Evolutionary conservation across 2,329 filamentous ascomycete species (phyloP).

Genomic region (Phialophora tarda): DNA sequence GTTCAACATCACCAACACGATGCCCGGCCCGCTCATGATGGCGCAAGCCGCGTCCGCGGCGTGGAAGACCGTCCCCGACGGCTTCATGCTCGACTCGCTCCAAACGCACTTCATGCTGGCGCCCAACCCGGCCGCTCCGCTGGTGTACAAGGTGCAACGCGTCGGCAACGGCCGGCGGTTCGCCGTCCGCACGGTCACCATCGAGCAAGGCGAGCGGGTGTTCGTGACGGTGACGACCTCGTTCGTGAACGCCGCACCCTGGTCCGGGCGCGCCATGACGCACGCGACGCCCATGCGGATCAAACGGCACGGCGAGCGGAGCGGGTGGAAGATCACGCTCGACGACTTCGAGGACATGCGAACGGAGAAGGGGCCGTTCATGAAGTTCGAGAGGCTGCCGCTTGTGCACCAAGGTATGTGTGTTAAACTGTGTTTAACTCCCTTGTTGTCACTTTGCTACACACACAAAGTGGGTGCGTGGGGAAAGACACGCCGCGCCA

Average conservation of each 20-base stretch:
- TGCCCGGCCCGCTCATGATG: constrained; percentile 38
- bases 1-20: constrained; percentile 33
- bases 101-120: constrained; percentile 37
- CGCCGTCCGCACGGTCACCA: constrained; percentile 30
- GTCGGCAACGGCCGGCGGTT: constrained; percentile 36
- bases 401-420: constrained; percentile 30
- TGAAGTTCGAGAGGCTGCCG: constrained; percentile 38
- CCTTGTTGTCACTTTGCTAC: no score
- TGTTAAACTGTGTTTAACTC: no score
- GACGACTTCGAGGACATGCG: constrained; percentile 35
- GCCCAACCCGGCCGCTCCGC: constrained; percentile 26
- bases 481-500: no score
- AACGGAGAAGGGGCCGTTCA: constrained; percentile 33
- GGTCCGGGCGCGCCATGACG: constrained; percentile 36
- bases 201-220: constrained; percentile 30
- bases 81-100: constrained; percentile 36
- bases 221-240: constrained; percentile 31
- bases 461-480: no score
- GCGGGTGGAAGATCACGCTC: constrained; percentile 32
- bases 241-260: constrained; percentile 32
- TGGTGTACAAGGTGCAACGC: constrained; percentile 34
- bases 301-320: constrained; percentile 12
- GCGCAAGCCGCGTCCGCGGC: constrained; percentile 34
- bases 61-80: constrained; percentile 34
- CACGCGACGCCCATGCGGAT: constrained; percentile 29